phyloP scores from a whole-genome alignment of 2,329 filamentous ascomycete genomes.

The Aquanectria penicillioides region DNA sequence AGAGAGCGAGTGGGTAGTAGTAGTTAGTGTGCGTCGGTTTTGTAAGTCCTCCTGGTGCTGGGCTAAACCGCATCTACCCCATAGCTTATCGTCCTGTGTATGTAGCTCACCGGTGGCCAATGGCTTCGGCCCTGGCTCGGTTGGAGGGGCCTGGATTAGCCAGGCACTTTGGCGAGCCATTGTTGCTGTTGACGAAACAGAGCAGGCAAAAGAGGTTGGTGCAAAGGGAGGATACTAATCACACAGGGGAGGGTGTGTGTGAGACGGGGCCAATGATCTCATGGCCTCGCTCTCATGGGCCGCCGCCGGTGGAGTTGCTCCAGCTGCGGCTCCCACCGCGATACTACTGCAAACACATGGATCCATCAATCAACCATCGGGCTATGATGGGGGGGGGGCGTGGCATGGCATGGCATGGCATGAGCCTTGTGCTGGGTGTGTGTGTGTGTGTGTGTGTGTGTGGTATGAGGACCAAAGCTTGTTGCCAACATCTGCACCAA shows the following conservation, averaged over 20 bases:
- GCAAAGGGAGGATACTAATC: too few species aligned
- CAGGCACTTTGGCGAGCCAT: too few species aligned
- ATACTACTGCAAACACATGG: slow-evolving; percentile 15
- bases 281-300: neutral
- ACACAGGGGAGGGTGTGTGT: slow-evolving; percentile 11
- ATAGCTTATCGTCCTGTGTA: too few species aligned
- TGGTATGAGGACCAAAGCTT: neutral
- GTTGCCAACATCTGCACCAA: neutral
- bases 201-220: too few species aligned
- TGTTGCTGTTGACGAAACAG: too few species aligned
- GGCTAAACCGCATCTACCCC: too few species aligned
- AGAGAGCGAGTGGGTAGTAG: too few species aligned
- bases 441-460: neutral
- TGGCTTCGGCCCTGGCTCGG: too few species aligned
- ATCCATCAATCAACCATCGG: slow-evolving; percentile 4
- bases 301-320: neutral
- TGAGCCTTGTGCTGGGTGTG: neutral
- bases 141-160: too few species aligned
- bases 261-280: neutral
- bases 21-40: too few species aligned
- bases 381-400: neutral
- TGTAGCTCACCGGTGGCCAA: too few species aligned
- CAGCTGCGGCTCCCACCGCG: slow-evolving; percentile 16
- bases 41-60: too few species aligned
- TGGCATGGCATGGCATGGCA: neutral